A percentile compares a stretch with the other conserved stretches of the same genome.
These are phyloP conservation scores for Dendrothele bispora DNA, from an alignment of 768 basidiomycete species.

Conservation along the genomic window DNA sequence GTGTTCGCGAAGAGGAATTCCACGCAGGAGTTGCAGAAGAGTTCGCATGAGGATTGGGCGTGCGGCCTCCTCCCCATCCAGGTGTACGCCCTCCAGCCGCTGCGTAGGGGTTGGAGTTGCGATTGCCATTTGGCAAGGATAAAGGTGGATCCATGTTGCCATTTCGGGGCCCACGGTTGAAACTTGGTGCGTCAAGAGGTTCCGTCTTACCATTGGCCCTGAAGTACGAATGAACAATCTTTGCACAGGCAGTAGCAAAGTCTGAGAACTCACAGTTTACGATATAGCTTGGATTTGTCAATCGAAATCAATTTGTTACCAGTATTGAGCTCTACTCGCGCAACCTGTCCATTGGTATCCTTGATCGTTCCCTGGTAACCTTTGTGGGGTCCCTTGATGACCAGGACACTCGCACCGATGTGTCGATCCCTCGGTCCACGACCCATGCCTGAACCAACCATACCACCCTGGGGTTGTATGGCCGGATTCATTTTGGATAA, in stretches of 20 bases:
- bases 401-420: constrained; percentile 75
- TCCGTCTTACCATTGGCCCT: constrained; percentile 60
- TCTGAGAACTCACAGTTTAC: constrained; percentile 60
- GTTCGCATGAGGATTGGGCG: constrained; percentile 66
- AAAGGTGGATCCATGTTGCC: constrained; percentile 33
- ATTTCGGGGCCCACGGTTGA: constrained; percentile 5
- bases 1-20: constrained; percentile 60
- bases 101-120: constrained; percentile 46
- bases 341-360: constrained; percentile 86
- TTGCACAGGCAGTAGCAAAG: neutral
- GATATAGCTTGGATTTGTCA: constrained; percentile 74
- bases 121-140: constrained; percentile 20
- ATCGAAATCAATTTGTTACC: constrained; percentile 86
- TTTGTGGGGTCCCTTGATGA: constrained; percentile 88
- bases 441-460: constrained; percentile 81
- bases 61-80: constrained; percentile 43
- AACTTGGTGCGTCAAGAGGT: constrained; percentile 42
- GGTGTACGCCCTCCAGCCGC: constrained; percentile 30
- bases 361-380: constrained; percentile 91
- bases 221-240: constrained; percentile 8
- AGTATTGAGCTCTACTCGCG: constrained; percentile 90
- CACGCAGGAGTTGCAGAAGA: constrained; percentile 60
- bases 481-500: constrained; percentile 92
- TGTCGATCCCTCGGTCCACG: constrained; percentile 82
- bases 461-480: constrained; percentile 64